Percentiles rank a stretch among this genome's conserved stretches.
phyloP scores from a whole-genome alignment of 2,329 filamentous ascomycete species.

The Alternaria triticimaculans region DNA sequence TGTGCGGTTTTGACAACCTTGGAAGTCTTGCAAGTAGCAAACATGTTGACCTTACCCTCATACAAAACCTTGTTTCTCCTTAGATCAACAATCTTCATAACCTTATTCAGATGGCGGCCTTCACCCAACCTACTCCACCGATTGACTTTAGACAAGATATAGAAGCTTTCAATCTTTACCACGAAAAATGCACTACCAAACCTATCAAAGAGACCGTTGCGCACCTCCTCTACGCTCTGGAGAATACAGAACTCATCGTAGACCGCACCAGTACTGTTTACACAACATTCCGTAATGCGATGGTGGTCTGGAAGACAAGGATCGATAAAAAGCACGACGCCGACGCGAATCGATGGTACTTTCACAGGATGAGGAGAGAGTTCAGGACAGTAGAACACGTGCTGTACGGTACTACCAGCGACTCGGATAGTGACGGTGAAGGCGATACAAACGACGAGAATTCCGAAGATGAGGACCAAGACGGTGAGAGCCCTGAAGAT shows the following conservation, averaged over 20 bases:
- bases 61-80: background rate
- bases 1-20: background rate
- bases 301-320: background rate
- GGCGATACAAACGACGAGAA: background rate
- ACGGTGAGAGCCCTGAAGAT: background rate
- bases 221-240: background rate
- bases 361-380: background rate
- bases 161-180: background rate
- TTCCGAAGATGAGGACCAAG: background rate
- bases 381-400: background rate
- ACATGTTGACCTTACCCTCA: background rate
- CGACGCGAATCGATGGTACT: background rate
- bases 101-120: background rate
- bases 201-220: background rate
- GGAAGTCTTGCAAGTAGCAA: background rate
- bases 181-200: background rate
- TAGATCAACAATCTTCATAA: rapidly evolving
- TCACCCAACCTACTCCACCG: background rate
- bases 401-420: background rate
- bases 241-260: background rate
- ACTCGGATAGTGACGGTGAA: background rate
- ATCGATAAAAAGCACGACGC: background rate
- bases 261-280: background rate
- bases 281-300: background rate
- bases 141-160: background rate